phyloP scores from a whole-genome alignment of 495 filamentous ascomycete species.

The Penicillium coffeae region DNA sequence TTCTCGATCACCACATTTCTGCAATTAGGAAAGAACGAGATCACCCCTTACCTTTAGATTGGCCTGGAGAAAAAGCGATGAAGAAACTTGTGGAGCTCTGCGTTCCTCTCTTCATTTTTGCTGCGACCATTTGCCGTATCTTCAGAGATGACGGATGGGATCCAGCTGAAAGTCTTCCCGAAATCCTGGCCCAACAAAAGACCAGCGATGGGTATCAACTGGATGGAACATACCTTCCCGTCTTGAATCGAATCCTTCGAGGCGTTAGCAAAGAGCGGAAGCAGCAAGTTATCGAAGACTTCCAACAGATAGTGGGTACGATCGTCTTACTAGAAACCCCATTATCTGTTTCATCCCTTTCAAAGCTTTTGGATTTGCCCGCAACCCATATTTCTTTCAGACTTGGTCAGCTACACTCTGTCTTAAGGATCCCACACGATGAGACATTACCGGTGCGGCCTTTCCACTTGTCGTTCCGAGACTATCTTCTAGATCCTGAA shows the following conservation, averaged over 20 bases:
- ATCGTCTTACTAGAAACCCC: not conserved
- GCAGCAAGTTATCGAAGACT: not conserved
- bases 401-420: not conserved
- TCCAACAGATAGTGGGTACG: not conserved
- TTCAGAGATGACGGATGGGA: not conserved
- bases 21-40: not conserved
- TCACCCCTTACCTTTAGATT: not conserved
- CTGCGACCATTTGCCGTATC: not conserved
- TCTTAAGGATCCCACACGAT: not conserved
- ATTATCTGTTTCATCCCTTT: not conserved
- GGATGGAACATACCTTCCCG: not conserved
- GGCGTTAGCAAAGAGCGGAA: not conserved
- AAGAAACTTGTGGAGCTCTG: not conserved
- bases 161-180: not conserved
- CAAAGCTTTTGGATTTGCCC: not conserved
- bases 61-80: not conserved
- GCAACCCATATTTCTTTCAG: not conserved
- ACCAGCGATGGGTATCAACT: not conserved
- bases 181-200: not conserved
- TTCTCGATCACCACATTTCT: not conserved
- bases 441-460: not conserved
- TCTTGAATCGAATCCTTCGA: not conserved
- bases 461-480: not conserved
- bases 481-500: not conserved
- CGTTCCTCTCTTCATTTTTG: slow-evolving; percentile 1